phyloP scores from a whole-genome alignment of 2,329 filamentous ascomycete genomes.

The Aspergillus persii region DNA sequence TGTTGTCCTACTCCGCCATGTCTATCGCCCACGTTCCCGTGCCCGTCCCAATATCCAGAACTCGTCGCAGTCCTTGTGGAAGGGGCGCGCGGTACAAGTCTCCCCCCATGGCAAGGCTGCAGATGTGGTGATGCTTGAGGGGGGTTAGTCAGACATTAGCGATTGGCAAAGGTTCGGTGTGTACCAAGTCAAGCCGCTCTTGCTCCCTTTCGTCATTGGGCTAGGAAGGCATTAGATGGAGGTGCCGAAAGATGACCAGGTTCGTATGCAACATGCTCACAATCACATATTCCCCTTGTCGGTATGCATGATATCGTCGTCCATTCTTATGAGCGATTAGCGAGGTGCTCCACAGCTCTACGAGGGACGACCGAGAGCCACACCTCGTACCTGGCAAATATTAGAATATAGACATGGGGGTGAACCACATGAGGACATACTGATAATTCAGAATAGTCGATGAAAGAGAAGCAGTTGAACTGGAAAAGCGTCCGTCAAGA shows the following conservation, averaged over 20 bases:
- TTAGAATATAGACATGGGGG: neutral
- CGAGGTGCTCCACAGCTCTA: too few species aligned
- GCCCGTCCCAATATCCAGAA: conserved; percentile 42
- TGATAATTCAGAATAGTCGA: conserved; percentile 20
- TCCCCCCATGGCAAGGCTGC: conserved; percentile 28
- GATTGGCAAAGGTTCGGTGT: neutral
- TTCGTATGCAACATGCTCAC: conserved; percentile 7
- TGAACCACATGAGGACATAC: conserved; percentile 4
- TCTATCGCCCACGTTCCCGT: conserved; percentile 43
- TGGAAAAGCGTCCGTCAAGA: conserved; percentile 4
- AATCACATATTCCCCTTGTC: conserved; percentile 23
- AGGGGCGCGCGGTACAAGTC: conserved; percentile 32
- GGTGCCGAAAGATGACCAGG: neutral
- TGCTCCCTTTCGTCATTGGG: conserved; percentile 38
- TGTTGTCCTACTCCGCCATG: conserved; percentile 26
- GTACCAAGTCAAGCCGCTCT: conserved; percentile 32
- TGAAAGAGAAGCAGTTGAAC: conserved; percentile 15
- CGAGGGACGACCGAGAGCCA: neutral
- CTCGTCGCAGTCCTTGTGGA: conserved; percentile 17
- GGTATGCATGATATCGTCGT: conserved; percentile 24
- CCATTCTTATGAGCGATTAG: conserved; percentile 20
- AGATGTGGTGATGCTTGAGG: conserved; percentile 29
- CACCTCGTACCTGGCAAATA: conserved; percentile 12
- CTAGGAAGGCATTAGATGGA: conserved; percentile 5
- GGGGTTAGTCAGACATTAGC: neutral